Percentiles rank a stretch among this genome's conserved stretches.
phyloP scores from a whole-genome alignment of 2,329 filamentous ascomycete genomes.

The Salinomyces thailandicus region DNA sequence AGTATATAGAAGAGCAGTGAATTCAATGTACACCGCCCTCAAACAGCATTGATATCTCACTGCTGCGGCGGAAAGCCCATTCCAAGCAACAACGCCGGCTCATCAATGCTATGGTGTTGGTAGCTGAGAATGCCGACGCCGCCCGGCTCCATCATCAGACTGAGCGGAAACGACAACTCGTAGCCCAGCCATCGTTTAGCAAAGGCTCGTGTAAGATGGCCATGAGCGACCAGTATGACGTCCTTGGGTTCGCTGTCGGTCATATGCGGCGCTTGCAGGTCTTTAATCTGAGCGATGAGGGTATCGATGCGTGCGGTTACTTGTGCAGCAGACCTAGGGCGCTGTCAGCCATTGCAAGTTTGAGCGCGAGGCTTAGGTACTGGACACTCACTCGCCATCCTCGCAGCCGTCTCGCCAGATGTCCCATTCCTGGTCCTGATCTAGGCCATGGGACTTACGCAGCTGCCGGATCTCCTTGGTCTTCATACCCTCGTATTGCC shows the following conservation, averaged over 20 bases:
- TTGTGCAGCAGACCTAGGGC: constrained; percentile 56
- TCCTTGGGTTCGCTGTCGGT: constrained; percentile 44
- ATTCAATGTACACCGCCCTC: too few species aligned
- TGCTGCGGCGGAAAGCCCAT: constrained; percentile 47
- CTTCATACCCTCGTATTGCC: constrained; percentile 66
- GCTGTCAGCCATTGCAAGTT: too few species aligned
- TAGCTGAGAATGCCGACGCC: constrained; percentile 75
- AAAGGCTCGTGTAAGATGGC: constrained; percentile 73
- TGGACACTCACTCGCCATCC: constrained; percentile 63
- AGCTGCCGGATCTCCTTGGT: constrained; percentile 54
- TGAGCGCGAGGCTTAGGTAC: too few species aligned
- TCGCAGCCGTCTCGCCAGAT: constrained; percentile 86
- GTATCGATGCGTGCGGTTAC: constrained; percentile 61
- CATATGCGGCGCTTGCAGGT: constrained; percentile 42
- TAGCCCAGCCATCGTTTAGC: constrained; percentile 73
- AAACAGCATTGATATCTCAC: too few species aligned
- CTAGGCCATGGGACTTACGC: constrained; percentile 48
- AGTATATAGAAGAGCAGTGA: too few species aligned
- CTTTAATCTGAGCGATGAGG: constrained; percentile 61
- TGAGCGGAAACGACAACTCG: constrained; percentile 54
- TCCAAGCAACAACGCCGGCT: constrained; percentile 70
- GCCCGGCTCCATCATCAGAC: constrained; percentile 71
- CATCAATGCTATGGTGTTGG: constrained; percentile 65
- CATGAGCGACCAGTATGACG: constrained; percentile 71
- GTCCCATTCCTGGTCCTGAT: constrained; percentile 55